Evolutionary conservation across 345 rosid species (phyloP).

Genomic region (Gossypium raimondii): DNA sequence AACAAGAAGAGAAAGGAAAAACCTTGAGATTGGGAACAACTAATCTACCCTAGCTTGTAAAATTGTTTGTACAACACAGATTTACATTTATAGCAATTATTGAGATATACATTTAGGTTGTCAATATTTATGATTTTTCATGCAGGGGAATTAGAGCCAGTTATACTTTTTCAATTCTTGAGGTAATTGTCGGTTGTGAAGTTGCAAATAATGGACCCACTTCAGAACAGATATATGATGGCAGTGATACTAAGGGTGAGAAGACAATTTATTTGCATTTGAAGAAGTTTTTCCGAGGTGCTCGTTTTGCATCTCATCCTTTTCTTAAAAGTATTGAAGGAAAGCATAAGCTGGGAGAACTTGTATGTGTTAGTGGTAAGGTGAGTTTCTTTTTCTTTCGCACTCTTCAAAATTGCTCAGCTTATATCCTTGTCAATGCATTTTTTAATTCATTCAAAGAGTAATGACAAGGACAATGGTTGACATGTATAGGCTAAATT

Average conservation of each 20-base stretch:
- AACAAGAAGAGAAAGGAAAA: background rate
- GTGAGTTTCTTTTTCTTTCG: conserved; percentile 29
- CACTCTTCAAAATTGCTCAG: background rate
- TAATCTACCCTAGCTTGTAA: background rate
- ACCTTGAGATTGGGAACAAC: background rate
- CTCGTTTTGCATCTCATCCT: conserved; percentile 65
- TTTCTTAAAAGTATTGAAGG: conserved; percentile 63
- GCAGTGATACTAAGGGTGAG: conserved; percentile 25
- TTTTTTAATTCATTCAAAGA: conserved; percentile 5
- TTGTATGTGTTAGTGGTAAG: conserved; percentile 88
- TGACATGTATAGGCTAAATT: background rate
- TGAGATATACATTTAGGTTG: conserved; percentile 10
- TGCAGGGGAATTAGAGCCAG: conserved; percentile 77
- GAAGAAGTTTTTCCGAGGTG: conserved; percentile 79
- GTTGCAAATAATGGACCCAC: conserved; percentile 33
- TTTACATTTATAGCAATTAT: conserved; percentile 16
- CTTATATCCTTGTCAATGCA: background rate
- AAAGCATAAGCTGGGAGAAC: conserved; percentile 61
- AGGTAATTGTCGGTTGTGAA: conserved; percentile 81
- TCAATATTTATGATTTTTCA: conserved; percentile 15
- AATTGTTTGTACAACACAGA: background rate
- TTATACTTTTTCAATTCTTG: conserved; percentile 65
- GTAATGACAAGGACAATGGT: conserved; percentile 1
- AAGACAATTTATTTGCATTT: conserved; percentile 72
- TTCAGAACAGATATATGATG: conserved; percentile 24